These are phyloP conservation scores for Verticillium nonalfalfae DNA, from an alignment of 2,329 filamentous ascomycete genomes.

Conservation along the genomic window DNA sequence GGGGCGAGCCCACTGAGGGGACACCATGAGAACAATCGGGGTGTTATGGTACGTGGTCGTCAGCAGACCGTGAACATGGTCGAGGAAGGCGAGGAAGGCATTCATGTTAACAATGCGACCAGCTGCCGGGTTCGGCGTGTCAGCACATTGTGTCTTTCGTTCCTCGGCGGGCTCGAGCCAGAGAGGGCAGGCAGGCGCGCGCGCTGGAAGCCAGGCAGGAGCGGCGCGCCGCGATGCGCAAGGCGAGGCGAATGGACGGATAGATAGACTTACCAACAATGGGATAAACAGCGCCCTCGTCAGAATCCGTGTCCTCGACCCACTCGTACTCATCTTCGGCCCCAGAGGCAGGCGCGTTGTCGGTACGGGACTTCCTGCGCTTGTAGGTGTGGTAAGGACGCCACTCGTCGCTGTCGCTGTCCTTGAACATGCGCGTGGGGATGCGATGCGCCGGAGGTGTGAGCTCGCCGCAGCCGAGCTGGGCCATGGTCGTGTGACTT, in stretches of 20 bases:
- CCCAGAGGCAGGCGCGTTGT: slow-evolving; percentile 1
- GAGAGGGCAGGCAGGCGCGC: background rate
- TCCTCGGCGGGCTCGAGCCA: background rate
- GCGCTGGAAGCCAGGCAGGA: background rate
- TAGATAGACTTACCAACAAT: slow-evolving; percentile 48
- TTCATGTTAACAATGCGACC: slow-evolving; percentile 86
- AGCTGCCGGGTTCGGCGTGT: slow-evolving; percentile 30
- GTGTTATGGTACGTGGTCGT: slow-evolving; percentile 95
- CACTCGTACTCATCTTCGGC: slow-evolving; percentile 60
- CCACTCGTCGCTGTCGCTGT: slow-evolving; percentile 70
- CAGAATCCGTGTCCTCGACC: slow-evolving; percentile 82
- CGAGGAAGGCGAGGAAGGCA: slow-evolving; percentile 87
- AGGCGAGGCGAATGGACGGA: background rate
- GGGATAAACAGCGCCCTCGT: slow-evolving; percentile 86
- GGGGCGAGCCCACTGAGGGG: slow-evolving; percentile 83
- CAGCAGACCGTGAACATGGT: slow-evolving; percentile 83
- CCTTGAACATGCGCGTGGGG: slow-evolving; percentile 90
- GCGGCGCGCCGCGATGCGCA: background rate
- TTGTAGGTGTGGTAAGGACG: slow-evolving; percentile 71
- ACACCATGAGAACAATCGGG: slow-evolving; percentile 82
- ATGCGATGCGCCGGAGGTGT: slow-evolving; percentile 84
- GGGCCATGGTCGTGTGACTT: slow-evolving; percentile 83
- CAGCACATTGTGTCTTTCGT: background rate
- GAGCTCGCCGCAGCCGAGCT: slow-evolving; percentile 84
- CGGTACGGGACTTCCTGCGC: slow-evolving; percentile 38